Evolutionary conservation across 495 filamentous ascomycete species (phyloP), one percentile per base, ranked within the genome.

Genomic region (Entonaema liquescens): DNA sequence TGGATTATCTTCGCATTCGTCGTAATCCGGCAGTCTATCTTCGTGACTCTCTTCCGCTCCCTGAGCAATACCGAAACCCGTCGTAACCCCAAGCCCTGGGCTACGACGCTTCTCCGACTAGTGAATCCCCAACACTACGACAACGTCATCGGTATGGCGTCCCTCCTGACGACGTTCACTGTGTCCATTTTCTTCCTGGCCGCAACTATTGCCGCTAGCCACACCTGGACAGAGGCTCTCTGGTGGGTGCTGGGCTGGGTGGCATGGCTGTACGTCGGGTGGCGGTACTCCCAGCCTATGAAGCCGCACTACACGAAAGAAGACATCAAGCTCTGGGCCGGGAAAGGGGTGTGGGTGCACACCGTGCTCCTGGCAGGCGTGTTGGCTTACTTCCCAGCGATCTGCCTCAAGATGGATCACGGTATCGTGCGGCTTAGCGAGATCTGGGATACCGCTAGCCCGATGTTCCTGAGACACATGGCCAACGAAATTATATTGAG

Each of bases 221-320:
- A 19, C 3, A 21, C 25, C 25, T 36, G 53, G 28, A 29, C 2
- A 17, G 53, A 13, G 2, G 29, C n/a, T n/a, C 9, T 9, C 15
- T n/a, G 5, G 8, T 56, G 25, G n/a, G 28, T 56, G n/a, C 15
- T 35, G 5, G 2, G 35, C 29, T 56, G 53, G 53, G 5, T 0
- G 2, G 8, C 12, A 12, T 56, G 53, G 53, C 8, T 56, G 6
- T 36, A 36, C 53, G 13, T 19, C n/a, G 53, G 53, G 28, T 56
- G 53, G 53, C 53, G 29, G 28, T 56, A 56, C 29, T 33, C n/a
- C 28, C 53, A 21, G n/a, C 53, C 53, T 5, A 19, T 35, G 53
- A 35, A 35, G 9, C 13, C 28, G 29, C 28, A 7, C n/a, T 33
- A 33, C 28, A 35, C 53, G 28, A 1, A 5, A n/a, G 28, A 35